These are phyloP conservation scores for Teratosphaeria zuluensis DNA, from an alignment of 2,329 filamentous ascomycete species.

Conservation along the genomic window DNA sequence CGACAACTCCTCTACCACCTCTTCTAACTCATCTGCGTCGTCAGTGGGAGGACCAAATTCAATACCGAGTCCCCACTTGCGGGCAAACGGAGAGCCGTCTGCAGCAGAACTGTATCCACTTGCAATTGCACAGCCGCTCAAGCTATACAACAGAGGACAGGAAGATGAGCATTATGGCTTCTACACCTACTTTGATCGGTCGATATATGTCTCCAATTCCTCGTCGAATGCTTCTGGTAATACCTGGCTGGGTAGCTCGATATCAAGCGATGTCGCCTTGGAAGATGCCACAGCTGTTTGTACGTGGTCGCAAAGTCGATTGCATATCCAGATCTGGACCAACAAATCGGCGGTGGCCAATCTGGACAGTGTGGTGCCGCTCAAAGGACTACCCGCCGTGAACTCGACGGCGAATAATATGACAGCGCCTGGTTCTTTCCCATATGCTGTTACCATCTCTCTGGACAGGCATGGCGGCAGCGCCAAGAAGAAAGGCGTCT, in stretches of 20 bases:
- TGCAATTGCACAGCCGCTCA: slow-evolving; percentile 62
- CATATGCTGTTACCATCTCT: slow-evolving; percentile 51
- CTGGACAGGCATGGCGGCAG: slow-evolving; percentile 52
- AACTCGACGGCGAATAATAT: slow-evolving; percentile 35
- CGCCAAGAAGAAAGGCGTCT: slow-evolving; percentile 45
- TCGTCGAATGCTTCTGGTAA: slow-evolving; percentile 27
- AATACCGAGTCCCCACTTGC: slow-evolving; percentile 56
- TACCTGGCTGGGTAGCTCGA: neutral
- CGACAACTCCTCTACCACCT: slow-evolving; percentile 11
- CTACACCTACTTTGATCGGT: slow-evolving; percentile 83
- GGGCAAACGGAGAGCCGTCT: slow-evolving; percentile 61
- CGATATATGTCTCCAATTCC: slow-evolving; percentile 66
- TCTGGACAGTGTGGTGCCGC: slow-evolving; percentile 2
- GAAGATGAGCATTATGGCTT: slow-evolving; percentile 84
- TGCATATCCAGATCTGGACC: slow-evolving; percentile 56
- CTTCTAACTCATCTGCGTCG: slow-evolving; percentile 31
- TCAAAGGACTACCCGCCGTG: slow-evolving; percentile 11
- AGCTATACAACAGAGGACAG: slow-evolving; percentile 74
- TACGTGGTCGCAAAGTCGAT: slow-evolving; percentile 52
- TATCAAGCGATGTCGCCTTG: neutral
- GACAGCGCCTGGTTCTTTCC: slow-evolving; percentile 47
- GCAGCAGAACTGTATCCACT: slow-evolving; percentile 63
- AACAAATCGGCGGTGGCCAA: slow-evolving; percentile 20
- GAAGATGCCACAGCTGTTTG: slow-evolving; percentile 17
- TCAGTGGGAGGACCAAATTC: neutral